A percentile compares a stretch with the other conserved stretches of the same genome.
Evolutionary conservation across 306 rosid species (phyloP).

Genomic region (Vigna unguiculata): DNA sequence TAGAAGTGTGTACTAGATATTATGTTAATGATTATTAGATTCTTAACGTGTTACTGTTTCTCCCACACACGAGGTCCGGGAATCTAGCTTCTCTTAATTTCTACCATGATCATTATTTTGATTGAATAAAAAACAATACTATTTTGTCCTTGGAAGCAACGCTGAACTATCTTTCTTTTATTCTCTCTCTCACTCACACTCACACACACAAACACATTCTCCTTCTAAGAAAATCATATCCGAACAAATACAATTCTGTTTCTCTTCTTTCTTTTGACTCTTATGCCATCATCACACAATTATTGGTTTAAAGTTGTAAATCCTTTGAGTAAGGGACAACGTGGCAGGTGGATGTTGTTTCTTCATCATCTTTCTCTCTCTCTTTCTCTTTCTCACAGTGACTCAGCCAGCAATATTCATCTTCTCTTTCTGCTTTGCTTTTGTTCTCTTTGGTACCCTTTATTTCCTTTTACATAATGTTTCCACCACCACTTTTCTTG

Average conservation of each 20-base stretch:
- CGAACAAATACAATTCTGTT: constrained; percentile 39
- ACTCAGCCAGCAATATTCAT: constrained; percentile 47
- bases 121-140: no score
- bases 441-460: constrained; percentile 49
- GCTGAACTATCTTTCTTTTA: constrained; percentile 39
- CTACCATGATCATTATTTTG: no score
- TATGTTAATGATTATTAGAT: constrained; percentile 40
- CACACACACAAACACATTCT: constrained; percentile 21
- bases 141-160: constrained; percentile 40
- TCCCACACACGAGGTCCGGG: constrained; percentile 48
- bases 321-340: constrained; percentile 45
- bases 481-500: constrained; percentile 49
- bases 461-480: constrained; percentile 52
- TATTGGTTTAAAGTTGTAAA: constrained; percentile 52
- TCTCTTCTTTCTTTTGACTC: constrained; percentile 52
- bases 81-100: constrained; percentile 49
- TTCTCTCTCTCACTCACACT: no score
- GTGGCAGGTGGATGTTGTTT: constrained; percentile 45
- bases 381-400: constrained; percentile 35
- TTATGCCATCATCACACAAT: constrained; percentile 54
- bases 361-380: constrained; percentile 37
- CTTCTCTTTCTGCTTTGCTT: constrained; percentile 47
- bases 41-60: constrained; percentile 27
- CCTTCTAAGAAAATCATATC: constrained; percentile 35
- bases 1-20: background rate